Conservation (phyloP, 2,329 filamentous ascomycete species). For the Pezizomycotina sp. region DNA sequence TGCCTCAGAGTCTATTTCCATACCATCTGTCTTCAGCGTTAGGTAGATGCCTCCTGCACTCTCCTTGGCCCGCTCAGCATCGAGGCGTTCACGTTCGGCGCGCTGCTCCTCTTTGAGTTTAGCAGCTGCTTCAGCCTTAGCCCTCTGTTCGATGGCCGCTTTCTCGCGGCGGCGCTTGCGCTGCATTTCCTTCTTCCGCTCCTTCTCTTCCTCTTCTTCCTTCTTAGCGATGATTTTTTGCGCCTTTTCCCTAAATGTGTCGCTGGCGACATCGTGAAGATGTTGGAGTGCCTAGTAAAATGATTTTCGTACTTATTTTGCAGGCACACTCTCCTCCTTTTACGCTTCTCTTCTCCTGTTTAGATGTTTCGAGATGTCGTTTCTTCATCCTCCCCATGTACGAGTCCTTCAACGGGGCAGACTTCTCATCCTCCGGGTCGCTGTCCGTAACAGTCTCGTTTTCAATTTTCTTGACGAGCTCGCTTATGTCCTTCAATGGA, state of each 20-base stretch:
- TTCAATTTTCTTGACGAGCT: no score
- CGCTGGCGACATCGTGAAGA: slow-evolving; percentile 64
- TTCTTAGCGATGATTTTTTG: slow-evolving; percentile 43
- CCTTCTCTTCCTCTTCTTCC: slow-evolving; percentile 50
- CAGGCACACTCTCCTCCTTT: slow-evolving; percentile 44
- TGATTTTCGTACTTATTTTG: slow-evolving; percentile 41
- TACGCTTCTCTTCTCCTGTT: slow-evolving; percentile 28
- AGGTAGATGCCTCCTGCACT: slow-evolving; percentile 61
- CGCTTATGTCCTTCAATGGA: no score
- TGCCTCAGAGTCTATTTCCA: slow-evolving; percentile 23
- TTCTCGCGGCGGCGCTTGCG: slow-evolving; percentile 90
- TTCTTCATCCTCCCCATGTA: slow-evolving; percentile 23
- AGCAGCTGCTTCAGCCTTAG: slow-evolving; percentile 57
- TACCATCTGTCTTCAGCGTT: slow-evolving; percentile 35
- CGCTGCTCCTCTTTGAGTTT: slow-evolving; percentile 59
- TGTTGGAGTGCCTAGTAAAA: slow-evolving; percentile 52
- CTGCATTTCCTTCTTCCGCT: slow-evolving; percentile 99
- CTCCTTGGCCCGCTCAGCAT: slow-evolving; percentile 87
- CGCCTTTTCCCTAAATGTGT: slow-evolving; percentile 78
- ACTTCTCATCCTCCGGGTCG: no score
- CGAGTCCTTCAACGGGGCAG: slow-evolving; percentile 10
- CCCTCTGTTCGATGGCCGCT: slow-evolving; percentile 79
- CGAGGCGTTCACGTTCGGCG: slow-evolving; percentile 56
- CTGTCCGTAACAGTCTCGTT: no score
- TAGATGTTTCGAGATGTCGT: slow-evolving; percentile 24